Evolutionary conservation across 2,329 filamentous ascomycete species (phyloP), one percentile per base, ranked within the genome.

Genomic region (Beauveria brongniartii): DNA sequence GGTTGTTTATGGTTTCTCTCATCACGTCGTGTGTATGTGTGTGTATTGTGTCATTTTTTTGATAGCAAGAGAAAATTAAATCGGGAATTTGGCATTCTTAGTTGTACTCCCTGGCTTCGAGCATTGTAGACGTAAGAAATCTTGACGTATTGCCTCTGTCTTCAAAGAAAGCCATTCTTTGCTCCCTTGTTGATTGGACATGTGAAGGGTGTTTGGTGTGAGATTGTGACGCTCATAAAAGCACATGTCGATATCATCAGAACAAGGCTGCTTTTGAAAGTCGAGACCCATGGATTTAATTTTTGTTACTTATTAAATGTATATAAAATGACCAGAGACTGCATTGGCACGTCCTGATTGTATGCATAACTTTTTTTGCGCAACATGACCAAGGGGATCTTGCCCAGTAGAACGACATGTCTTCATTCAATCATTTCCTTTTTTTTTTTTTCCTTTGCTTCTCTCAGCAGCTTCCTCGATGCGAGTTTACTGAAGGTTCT

Each of bases 401-500:
- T 43, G n/a, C 24, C 28, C 34, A 9, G 50, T 30, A 18, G 46
- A 18, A 24, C 46, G 10, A 41, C 30, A 50, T 16, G 41, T 14
- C 28, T 50, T 55, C 44, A 41, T 54, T 55, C 57, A 53, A 43
- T 55, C 59, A 53, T 51, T 14, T 2, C 14, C 8, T 41, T 54
- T 14, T 22, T 46, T 48, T 14, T 7, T 57, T 48, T 20, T 7
- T 57, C 37, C 2, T n/a, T n/a, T 43, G 28, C 14, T 43, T 48
- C 22, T 56, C 41, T 37, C 63, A 8, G 50, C 7, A 24, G 54
- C 20, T 37, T 12, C 9, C 20, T 9, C 14, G 18, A 14, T 51
- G 54, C 54, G 60, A 62, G 34, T 66, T 77, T 77, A 84, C 76
- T 83, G 80, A 70, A 86, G 72, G 72, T 74, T 85, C 82, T 99